Evolutionary conservation across 257 asterid species (phyloP).

Genomic region (Nicotiana sylvestris): DNA sequence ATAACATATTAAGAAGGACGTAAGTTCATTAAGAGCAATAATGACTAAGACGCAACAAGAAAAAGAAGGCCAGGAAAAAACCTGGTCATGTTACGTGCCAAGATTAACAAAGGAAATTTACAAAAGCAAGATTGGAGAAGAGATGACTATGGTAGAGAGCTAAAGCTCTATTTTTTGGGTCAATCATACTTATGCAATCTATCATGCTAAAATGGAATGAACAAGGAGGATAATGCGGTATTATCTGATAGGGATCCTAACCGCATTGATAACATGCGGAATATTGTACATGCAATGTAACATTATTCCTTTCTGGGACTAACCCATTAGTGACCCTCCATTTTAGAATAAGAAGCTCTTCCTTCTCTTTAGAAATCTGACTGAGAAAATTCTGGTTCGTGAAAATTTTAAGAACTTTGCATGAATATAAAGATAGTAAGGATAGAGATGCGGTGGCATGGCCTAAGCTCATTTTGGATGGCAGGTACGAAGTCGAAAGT

Average conservation of each 20-base stretch:
- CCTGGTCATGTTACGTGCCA: neutral
- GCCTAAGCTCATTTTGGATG: neutral
- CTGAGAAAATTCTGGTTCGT: neutral
- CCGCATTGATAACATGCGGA: neutral
- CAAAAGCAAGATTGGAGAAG: neutral
- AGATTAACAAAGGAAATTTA: neutral
- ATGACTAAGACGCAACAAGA: neutral
- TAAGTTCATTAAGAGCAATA: conserved; percentile 11
- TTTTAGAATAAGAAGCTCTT: neutral
- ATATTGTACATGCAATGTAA: neutral
- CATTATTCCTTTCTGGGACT: neutral
- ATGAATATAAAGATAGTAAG: neutral
- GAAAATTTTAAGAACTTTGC: neutral
- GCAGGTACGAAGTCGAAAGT: neutral
- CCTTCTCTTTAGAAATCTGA: neutral
- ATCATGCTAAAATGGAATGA: neutral
- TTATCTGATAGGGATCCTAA: neutral
- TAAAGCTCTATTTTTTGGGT: neutral
- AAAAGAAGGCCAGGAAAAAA: neutral
- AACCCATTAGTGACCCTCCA: neutral
- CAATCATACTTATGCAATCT: neutral
- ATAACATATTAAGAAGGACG: neutral
- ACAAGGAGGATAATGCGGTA: neutral
- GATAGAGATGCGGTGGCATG: neutral
- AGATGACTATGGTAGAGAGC: neutral